These are phyloP conservation scores for Kickxella alabastrina DNA, from an alignment of 192 early-diverging fungal genomes.

Conservation along the genomic window DNA sequence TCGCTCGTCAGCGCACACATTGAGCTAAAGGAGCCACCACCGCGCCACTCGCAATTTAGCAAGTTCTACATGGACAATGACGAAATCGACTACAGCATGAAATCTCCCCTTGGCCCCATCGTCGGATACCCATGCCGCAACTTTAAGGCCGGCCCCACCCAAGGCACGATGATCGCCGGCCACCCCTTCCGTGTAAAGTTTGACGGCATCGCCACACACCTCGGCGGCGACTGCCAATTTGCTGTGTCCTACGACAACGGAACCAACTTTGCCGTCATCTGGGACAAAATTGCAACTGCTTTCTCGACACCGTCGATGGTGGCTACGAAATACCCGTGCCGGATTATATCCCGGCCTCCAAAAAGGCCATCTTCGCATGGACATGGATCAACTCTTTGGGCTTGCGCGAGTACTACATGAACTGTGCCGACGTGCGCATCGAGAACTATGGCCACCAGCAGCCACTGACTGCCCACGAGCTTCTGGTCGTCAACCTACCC, in stretches of 20 bases:
- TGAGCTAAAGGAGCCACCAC: slow-evolving; percentile 45
- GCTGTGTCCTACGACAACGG: slow-evolving; percentile 60
- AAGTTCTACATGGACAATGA: slow-evolving; percentile 45
- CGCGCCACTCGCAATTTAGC: slow-evolving; percentile 46
- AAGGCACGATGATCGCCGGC: slow-evolving; percentile 49
- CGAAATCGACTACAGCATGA: slow-evolving; percentile 52
- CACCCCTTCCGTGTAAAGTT: slow-evolving; percentile 50
- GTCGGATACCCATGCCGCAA: slow-evolving; percentile 48
- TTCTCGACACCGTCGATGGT: slow-evolving; percentile 41
- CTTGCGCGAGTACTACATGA: slow-evolving; percentile 64
- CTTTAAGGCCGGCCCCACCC: slow-evolving; percentile 32
- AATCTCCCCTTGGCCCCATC: slow-evolving; percentile 40
- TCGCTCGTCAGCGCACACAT: slow-evolving; percentile 39
- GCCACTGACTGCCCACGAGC: slow-evolving; percentile 43
- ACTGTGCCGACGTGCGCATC: slow-evolving; percentile 62
- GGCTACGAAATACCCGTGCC: slow-evolving; percentile 58
- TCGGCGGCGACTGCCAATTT: slow-evolving; percentile 70
- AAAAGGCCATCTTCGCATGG: slow-evolving; percentile 58
- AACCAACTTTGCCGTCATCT: slow-evolving; percentile 59
- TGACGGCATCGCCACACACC: slow-evolving; percentile 53
- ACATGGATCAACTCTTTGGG: slow-evolving; percentile 64
- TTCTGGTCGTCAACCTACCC: slow-evolving; percentile 48
- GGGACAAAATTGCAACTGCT: slow-evolving; percentile 50
- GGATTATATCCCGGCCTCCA: slow-evolving; percentile 49
- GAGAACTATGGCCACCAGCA: slow-evolving; percentile 45